Evolutionary conservation across 345 rosid species (phyloP).

Genomic region (Microthlaspi erraticum): DNA sequence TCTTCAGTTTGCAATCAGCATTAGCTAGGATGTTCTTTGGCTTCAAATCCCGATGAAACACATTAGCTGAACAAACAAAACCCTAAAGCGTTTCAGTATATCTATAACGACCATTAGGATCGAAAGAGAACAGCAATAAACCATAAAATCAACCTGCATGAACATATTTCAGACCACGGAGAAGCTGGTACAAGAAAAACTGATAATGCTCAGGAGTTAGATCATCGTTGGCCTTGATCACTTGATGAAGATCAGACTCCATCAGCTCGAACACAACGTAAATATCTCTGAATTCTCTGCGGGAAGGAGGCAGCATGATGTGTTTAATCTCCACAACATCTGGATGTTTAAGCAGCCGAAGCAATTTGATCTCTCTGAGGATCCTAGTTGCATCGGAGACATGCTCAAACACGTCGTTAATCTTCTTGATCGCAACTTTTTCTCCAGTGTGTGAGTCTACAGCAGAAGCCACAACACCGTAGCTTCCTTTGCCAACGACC

Average conservation of each 20-base stretch:
- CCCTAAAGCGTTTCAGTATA: slow-evolving; percentile 10
- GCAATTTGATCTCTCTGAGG: slow-evolving; percentile 92
- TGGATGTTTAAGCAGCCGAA: slow-evolving; percentile 91
- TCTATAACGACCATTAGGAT: slow-evolving; percentile 4
- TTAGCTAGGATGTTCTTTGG: slow-evolving; percentile 98
- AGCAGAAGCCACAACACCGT: slow-evolving; percentile 97
- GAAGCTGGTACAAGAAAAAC: slow-evolving; percentile 97
- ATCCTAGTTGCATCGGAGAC: slow-evolving; percentile 98
- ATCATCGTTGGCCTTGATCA: slow-evolving; percentile 94
- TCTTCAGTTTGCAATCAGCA: slow-evolving; percentile 98
- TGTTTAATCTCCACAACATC: slow-evolving; percentile 94
- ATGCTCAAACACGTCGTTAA: slow-evolving; percentile 94
- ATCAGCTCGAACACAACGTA: slow-evolving; percentile 96
- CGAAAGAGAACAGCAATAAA: slow-evolving; percentile 16
- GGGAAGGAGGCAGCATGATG: slow-evolving; percentile 98
- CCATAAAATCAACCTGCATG: slow-evolving; percentile 68
- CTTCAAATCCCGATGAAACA: slow-evolving; percentile 95
- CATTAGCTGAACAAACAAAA: slow-evolving; percentile 70
- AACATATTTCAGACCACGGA: slow-evolving; percentile 89
- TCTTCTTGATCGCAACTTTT: slow-evolving; percentile 92
- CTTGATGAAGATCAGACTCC: slow-evolving; percentile 99
- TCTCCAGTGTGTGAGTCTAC: slow-evolving; percentile 83
- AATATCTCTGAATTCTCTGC: slow-evolving; percentile 88
- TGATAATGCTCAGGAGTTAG: slow-evolving; percentile 96
- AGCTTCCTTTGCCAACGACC: slow-evolving; percentile 97